Conservation (phyloP, 768 basidiomycete genomes). For the Naganishia onofrii region DNA sequence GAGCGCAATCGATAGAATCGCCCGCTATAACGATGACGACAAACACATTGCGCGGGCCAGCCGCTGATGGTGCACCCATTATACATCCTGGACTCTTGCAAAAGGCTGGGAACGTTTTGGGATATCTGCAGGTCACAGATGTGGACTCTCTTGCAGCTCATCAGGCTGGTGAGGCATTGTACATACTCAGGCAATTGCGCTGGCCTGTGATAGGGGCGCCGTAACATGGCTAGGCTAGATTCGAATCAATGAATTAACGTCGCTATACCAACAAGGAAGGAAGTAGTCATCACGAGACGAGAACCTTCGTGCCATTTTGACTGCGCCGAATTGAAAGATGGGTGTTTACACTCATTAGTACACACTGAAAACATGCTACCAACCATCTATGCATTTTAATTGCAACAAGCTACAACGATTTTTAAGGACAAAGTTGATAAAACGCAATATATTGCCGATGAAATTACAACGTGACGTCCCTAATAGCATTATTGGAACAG, state of each 20-base stretch:
- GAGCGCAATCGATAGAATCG: background rate
- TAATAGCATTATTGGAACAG: background rate
- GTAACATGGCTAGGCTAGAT: background rate
- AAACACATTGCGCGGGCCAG: background rate
- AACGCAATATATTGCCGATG: background rate
- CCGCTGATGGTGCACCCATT: background rate
- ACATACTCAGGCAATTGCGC: conserved; percentile 46
- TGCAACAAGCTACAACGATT: background rate
- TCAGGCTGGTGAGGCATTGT: conserved; percentile 71
- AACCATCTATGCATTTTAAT: background rate
- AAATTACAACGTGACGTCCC: background rate
- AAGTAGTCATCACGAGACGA: no score
- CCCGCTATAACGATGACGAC: conserved; percentile 3
- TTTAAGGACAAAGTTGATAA: background rate
- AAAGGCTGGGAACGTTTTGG: conserved; percentile 62
- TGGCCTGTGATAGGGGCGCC: background rate
- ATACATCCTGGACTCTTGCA: conserved; percentile 51
- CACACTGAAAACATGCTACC: background rate
- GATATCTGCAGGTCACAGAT: conserved; percentile 70
- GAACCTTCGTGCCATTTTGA: no score
- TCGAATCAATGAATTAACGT: no score
- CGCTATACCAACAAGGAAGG: no score
- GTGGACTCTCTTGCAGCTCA: conserved; percentile 67
- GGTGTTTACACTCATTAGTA: no score
- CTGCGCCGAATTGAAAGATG: no score